Conservation (phyloP, 305 asterid genomes). For the Coffea humblotiana region DNA sequence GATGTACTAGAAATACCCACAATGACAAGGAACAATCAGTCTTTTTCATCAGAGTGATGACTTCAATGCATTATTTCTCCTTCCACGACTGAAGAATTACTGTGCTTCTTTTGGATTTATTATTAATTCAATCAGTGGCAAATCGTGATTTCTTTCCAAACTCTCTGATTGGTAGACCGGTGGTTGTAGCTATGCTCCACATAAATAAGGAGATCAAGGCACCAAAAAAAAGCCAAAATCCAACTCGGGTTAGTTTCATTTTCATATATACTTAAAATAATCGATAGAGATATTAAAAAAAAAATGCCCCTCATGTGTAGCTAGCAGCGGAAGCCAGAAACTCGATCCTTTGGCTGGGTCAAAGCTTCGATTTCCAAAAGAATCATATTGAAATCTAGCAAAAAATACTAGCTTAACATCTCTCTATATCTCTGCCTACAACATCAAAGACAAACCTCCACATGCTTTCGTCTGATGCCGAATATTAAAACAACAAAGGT, state of each 20-base stretch:
- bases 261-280: neutral
- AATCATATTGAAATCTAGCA: neutral
- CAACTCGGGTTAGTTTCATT: neutral
- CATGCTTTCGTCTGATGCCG: conserved; percentile 9
- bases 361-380: neutral
- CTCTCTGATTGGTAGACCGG: neutral
- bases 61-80: conserved; percentile 14
- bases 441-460: conserved; percentile 18
- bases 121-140: no score
- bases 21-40: neutral
- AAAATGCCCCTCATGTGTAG: neutral
- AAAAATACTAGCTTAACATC: neutral
- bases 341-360: conserved; percentile 13
- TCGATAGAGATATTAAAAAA: neutral
- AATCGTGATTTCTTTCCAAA: no score
- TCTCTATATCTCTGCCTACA: neutral
- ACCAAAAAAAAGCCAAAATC: conserved; percentile 1
- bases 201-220: neutral
- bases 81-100: neutral
- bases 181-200: neutral
- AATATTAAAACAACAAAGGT: conserved; percentile 11
- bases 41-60: conserved; percentile 21
- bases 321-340: neutral
- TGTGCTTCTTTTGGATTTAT: neutral
- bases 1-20: neutral